Conservation (phyloP, 441 rosid genomes). For the Gossypium schwendimanii region DNA sequence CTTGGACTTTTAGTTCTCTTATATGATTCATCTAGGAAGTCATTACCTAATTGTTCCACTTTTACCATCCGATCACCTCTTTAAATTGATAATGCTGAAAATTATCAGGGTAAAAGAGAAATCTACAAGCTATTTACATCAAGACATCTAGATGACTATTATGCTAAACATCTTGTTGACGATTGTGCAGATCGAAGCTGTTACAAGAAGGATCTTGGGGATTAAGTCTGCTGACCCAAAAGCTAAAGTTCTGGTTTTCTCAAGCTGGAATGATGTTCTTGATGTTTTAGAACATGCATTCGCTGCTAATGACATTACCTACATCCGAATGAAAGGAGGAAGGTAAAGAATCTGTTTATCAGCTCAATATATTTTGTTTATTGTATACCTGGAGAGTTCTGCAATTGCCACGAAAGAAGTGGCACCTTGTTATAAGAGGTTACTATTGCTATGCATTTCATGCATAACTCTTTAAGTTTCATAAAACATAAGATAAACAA, state of each 20-base stretch:
- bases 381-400: background rate
- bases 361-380: background rate
- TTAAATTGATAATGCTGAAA: background rate
- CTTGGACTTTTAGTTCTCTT: background rate
- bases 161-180: conserved; percentile 12
- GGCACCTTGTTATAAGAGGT: background rate
- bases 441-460: background rate
- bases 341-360: conserved; percentile 39
- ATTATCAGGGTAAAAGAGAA: background rate
- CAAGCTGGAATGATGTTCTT: conserved; percentile 98
- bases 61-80: background rate
- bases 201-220: conserved; percentile 82
- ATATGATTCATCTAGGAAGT: background rate
- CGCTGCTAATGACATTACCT: conserved; percentile 56
- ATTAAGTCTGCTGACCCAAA: conserved; percentile 66
- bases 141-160: background rate
- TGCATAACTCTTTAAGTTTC: background rate
- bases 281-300: conserved; percentile 92
- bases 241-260: conserved; percentile 89
- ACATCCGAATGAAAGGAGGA: conserved; percentile 90
- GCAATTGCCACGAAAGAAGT: background rate
- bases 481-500: background rate
- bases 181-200: conserved; percentile 68
- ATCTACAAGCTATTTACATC: background rate
- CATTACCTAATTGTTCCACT: background rate